Evolutionary conservation across 345 rosid species (phyloP).

Genomic region (Hibiscus trionum): DNA sequence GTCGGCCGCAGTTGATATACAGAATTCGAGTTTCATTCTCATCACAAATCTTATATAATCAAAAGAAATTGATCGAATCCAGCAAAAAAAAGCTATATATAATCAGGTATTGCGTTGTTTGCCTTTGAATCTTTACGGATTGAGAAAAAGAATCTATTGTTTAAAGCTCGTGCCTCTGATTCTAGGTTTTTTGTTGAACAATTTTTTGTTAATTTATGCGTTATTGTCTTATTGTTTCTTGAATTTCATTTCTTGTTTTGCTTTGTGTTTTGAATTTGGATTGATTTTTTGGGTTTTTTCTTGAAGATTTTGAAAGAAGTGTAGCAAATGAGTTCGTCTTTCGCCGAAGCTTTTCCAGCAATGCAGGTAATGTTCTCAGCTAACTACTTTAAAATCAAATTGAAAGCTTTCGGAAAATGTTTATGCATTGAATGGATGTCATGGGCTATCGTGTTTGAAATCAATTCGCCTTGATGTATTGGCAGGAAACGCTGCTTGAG

Average conservation of each 20-base stretch:
- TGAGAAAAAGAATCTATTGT: neutral
- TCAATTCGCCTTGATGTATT: neutral
- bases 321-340: slow-evolving; percentile 23
- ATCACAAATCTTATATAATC: neutral
- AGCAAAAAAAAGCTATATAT: neutral
- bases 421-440: neutral
- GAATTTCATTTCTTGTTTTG: neutral
- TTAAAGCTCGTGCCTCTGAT: too few species aligned
- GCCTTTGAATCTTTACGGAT: neutral
- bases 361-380: slow-evolving; percentile 16
- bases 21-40: neutral
- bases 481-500: slow-evolving; percentile 73
- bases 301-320: neutral
- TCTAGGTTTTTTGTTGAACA: neutral
- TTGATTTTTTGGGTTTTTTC: neutral
- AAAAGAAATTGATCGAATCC: neutral
- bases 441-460: neutral
- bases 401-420: neutral
- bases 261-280: neutral
- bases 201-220: neutral
- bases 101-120: neutral
- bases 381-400: neutral
- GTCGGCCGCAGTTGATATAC: neutral
- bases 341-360: slow-evolving; percentile 22
- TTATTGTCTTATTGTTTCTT: neutral